Base-by-base conservation (phyloP, 192 early-diverging fungal genomes). In the Backusella mclennaniae region DNA sequence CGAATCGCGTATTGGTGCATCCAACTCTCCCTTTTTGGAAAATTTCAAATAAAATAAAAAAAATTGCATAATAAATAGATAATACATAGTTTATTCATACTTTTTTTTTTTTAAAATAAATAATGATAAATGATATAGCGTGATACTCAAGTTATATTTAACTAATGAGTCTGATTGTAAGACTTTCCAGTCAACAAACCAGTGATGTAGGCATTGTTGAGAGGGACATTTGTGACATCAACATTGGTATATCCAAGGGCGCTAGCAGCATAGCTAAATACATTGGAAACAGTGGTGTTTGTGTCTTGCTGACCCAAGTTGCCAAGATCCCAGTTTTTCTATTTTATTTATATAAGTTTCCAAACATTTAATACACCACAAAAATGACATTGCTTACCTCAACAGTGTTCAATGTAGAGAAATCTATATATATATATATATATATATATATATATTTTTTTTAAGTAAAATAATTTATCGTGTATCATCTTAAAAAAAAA, bases 1-100 rank as follows among this genome's bases (percentile, higher is more conserved):
- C 73, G 95, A 98, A 89, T 95, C 93, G 77, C 91, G 91, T 79
- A 89, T 92, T 78, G 93, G 92, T 31, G 95, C 97, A 75, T 96
- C 97, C 86, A 95, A 95, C 85, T 94, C 95, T 78, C 97, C 98
- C 63, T 99, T 98, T 94, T 86, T 98, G 41, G 98, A 99, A 88
- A 94, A 92, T 66, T 90, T 99, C 84, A 99, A 96, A 41, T 41
- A 41, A 41, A 42, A 42, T 14, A 14, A 42, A 42, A 14, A 42
- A 44, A 44, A 4, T 49, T 49, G 6, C 1, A 49, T 49, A 49
- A n/a, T 39, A 19, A n/a, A 49, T 21, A 44, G 0, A 4, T 49
- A n/a, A n/a, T 21, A n/a, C 19, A 21, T 49, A 49, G 4, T 49
- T 49, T 49, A 49, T 49, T 49, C 46, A 49, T 49, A 49, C 19